Conservation (phyloP, 139 green algal species). For the Raphidocelis subcapitata region DNA sequence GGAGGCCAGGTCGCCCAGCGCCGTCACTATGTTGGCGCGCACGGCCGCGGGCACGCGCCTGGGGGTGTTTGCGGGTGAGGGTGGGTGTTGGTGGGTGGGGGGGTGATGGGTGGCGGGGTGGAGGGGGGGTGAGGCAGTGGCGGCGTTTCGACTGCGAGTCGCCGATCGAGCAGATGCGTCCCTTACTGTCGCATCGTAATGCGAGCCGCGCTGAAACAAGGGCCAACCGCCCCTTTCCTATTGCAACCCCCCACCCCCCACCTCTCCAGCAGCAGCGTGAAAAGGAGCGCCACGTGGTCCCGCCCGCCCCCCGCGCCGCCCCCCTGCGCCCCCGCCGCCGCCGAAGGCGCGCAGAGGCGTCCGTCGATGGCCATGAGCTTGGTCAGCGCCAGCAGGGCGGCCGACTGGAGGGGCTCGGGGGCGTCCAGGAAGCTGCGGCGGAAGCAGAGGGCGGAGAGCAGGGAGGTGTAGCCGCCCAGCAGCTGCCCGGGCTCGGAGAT, state of each 20-base stretch:
- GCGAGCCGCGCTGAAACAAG: too few species aligned
- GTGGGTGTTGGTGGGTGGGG: too few species aligned
- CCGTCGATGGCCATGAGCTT: constrained; percentile 91
- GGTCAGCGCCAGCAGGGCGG: constrained; percentile 80
- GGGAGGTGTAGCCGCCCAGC: constrained; percentile 56
- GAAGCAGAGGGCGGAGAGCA: constrained; percentile 57
- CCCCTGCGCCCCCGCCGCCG: too few species aligned
- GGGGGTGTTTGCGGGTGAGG: too few species aligned
- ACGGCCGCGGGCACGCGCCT: constrained; percentile 19
- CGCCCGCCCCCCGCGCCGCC: too few species aligned
- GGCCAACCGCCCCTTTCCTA: too few species aligned
- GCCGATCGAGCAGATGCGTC: too few species aligned
- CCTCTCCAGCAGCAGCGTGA: constrained; percentile 64
- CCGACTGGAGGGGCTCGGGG: constrained; percentile 62
- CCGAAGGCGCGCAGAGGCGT: constrained; percentile 64
- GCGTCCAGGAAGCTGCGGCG: constrained; percentile 40
- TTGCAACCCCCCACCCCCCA: background rate
- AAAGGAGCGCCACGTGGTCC: constrained; percentile 72
- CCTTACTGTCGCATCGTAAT: too few species aligned
- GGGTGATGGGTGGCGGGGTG: background rate
- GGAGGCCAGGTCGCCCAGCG: constrained; percentile 87
- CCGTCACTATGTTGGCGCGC: constrained; percentile 80
- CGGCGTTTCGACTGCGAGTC: background rate
- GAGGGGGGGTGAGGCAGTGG: constrained; percentile 7
- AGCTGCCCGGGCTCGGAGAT: constrained; percentile 56